These are phyloP conservation scores for Agapanthus africanus DNA, from an alignment of 106 monocot genomes.

Conservation along the genomic window DNA sequence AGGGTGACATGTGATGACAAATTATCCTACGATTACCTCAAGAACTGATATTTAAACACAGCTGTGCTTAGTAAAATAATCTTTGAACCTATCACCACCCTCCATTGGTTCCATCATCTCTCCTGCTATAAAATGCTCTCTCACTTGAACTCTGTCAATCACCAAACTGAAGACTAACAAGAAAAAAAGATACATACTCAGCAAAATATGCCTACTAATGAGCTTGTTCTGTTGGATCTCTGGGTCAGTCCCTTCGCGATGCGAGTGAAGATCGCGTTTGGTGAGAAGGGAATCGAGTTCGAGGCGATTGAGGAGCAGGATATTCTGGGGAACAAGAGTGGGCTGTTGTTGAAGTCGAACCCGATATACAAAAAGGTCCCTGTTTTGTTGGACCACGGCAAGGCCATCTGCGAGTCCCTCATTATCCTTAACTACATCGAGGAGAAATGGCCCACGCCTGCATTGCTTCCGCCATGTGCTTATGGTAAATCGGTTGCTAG, in stretches of 20 bases:
- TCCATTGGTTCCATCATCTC: too few relatives aligned
- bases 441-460: slow-evolving; percentile 5
- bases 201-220: too few relatives aligned
- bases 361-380: slow-evolving; percentile 24
- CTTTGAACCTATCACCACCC: too few relatives aligned
- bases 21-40: too few relatives aligned
- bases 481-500: slow-evolving; percentile 1
- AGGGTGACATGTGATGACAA: too few relatives aligned
- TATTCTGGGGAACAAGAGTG: slow-evolving; percentile 17
- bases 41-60: too few relatives aligned
- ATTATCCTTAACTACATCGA: slow-evolving; percentile 25
- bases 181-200: too few relatives aligned
- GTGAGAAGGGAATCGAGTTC: slow-evolving; percentile 16
- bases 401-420: slow-evolving; percentile 18
- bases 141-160: too few relatives aligned
- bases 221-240: slow-evolving; percentile 21
- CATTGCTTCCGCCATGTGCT: slow-evolving; percentile 7
- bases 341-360: slow-evolving; percentile 21
- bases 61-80: too few relatives aligned
- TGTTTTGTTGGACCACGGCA: slow-evolving; percentile 15
- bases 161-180: too few relatives aligned
- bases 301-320: slow-evolving; percentile 15
- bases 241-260: slow-evolving; percentile 25
- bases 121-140: too few relatives aligned
- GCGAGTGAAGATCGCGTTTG: slow-evolving; percentile 19